phyloP scores from a whole-genome alignment of 2,329 filamentous ascomycete genomes.

The Fusarium aywerte region DNA sequence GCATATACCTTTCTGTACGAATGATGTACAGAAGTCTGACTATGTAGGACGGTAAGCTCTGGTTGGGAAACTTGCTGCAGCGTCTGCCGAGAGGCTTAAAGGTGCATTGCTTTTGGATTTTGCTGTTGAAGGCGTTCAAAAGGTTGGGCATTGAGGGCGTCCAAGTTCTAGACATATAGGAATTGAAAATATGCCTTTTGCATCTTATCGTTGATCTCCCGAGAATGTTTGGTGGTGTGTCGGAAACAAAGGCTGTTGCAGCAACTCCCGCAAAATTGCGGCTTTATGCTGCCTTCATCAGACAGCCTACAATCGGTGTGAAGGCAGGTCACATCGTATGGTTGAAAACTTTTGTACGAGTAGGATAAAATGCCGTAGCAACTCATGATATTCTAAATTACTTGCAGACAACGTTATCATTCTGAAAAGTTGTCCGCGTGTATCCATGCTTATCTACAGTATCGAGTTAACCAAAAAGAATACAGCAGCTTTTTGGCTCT shows the following conservation, averaged over 20 bases:
- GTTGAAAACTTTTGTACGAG: neutral
- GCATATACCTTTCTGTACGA: neutral
- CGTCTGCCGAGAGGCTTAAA: neutral
- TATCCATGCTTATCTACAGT: conserved; percentile 30
- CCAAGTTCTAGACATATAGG: conserved; percentile 27
- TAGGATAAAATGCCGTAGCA: conserved; percentile 8
- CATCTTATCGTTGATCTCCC: conserved; percentile 1
- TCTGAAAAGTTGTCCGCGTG: conserved; percentile 28
- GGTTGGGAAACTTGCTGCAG: neutral
- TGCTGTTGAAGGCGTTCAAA: conserved; percentile 25
- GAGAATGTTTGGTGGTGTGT: neutral
- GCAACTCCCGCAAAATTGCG: conserved; percentile 26
- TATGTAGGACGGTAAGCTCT: neutral
- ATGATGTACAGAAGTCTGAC: conserved; percentile 1
- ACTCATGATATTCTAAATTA: conserved; percentile 33
- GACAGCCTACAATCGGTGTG: neutral
- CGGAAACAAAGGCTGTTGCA: neutral
- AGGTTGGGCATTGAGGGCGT: conserved; percentile 20
- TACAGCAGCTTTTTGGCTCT: conserved; percentile 7
- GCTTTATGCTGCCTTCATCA: neutral
- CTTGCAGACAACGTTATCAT: conserved; percentile 32
- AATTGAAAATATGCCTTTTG: conserved; percentile 16
- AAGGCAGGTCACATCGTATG: neutral
- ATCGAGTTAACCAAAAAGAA: conserved; percentile 5
- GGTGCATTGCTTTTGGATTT: conserved; percentile 20